phyloP scores from a whole-genome alignment of 306 rosid species.

The Cucurbita ficifolia region DNA sequence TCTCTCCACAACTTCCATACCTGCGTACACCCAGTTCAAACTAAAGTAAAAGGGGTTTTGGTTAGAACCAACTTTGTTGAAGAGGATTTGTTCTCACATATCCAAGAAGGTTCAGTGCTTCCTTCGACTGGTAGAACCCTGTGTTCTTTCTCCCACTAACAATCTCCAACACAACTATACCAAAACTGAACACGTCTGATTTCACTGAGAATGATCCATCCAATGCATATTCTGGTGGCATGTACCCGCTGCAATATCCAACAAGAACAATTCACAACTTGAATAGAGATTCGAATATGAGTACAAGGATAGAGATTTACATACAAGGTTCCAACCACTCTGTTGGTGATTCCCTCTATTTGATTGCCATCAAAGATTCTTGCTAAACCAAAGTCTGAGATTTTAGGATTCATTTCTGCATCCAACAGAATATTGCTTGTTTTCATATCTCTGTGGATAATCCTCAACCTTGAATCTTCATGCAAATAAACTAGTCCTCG shows the following conservation, averaged over 20 bases:
- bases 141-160: constrained; percentile 14
- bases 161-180: constrained; percentile 7
- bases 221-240: constrained; percentile 10
- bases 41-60: neutral
- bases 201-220: constrained; percentile 2
- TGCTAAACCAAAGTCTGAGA: constrained; percentile 13
- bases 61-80: too few relatives aligned
- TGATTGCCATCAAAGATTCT: constrained; percentile 6
- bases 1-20: constrained; percentile 10
- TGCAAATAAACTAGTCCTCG: constrained; percentile 16
- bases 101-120: neutral
- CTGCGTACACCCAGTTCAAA: neutral
- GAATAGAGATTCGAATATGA: neutral
- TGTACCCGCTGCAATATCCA: constrained; percentile 5
- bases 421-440: constrained; percentile 11
- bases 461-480: constrained; percentile 11
- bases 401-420: constrained; percentile 9
- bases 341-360: constrained; percentile 2
- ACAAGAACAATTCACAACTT: neutral
- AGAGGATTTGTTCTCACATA: neutral
- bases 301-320: neutral
- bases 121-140: neutral
- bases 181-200: constrained; percentile 12
- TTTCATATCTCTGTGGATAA: constrained; percentile 14
- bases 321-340: constrained; percentile 18